A percentile compares a stretch with the other conserved stretches of the same genome.
Conservation (phyloP, 768 basidiomycete genomes). For the Mycena indigotica region DNA sequence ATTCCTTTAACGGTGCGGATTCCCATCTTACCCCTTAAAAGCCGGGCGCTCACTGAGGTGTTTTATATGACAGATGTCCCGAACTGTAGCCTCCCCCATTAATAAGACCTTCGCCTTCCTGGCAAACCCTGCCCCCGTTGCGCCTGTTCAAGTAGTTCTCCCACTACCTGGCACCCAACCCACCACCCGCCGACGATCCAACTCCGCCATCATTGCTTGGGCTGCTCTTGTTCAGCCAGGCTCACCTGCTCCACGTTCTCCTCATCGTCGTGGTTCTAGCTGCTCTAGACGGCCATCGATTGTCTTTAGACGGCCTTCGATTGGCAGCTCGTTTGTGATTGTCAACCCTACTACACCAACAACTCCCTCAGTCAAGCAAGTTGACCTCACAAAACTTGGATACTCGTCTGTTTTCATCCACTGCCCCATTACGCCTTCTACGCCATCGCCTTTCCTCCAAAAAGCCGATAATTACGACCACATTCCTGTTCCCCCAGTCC, state of each 20-base stretch:
- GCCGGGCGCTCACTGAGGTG: neutral
- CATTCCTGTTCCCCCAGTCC: constrained; percentile 28
- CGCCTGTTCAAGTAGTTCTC: constrained; percentile 11
- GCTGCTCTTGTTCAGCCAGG: constrained; percentile 69
- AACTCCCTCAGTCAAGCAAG: constrained; percentile 51
- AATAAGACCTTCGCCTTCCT: constrained; percentile 14
- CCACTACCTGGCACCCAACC: constrained; percentile 13
- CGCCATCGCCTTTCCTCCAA: constrained; percentile 39
- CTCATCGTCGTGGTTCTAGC: constrained; percentile 36
- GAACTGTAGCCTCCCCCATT: constrained; percentile 4
- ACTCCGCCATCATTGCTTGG: constrained; percentile 62
- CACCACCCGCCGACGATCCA: constrained; percentile 37
- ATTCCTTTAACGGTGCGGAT: constrained; percentile 14
- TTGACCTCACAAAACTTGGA: constrained; percentile 61
- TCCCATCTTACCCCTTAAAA: neutral
- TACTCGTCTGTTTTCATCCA: constrained; percentile 70
- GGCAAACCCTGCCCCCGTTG: constrained; percentile 1
- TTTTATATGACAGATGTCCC: constrained; percentile 14
- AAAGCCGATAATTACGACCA: constrained; percentile 16
- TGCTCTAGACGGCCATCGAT: constrained; percentile 28
- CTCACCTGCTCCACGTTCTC: constrained; percentile 53
- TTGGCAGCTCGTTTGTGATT: constrained; percentile 51
- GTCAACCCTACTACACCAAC: constrained; percentile 50
- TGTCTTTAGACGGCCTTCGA: constrained; percentile 33
- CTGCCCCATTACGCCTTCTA: constrained; percentile 53